Evolutionary conservation across 495 filamentous ascomycete species (phyloP).

Genomic region (Podospora appendiculata): DNA sequence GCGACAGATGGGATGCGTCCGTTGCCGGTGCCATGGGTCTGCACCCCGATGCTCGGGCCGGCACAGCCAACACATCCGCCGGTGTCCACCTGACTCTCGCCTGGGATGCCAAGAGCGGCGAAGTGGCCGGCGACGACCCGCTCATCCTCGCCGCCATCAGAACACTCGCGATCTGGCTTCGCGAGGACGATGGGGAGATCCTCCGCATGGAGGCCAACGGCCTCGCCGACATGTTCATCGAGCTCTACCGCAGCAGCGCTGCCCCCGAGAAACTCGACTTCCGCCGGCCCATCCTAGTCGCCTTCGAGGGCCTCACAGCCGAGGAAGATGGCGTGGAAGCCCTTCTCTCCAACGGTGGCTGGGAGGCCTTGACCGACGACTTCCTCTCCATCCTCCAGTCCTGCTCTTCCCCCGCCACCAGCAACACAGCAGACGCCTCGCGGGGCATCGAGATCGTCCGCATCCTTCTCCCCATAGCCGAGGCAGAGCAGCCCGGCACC

Average conservation of each 20-base stretch:
- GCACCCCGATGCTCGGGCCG: conserved; percentile 35
- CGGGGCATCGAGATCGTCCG: conserved; percentile 47
- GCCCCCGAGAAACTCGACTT: conserved; percentile 31
- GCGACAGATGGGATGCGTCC: conserved; percentile 56
- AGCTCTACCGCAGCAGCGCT: conserved; percentile 35
- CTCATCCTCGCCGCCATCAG: conserved; percentile 47
- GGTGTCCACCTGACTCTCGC: conserved; percentile 34
- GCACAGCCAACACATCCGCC: conserved; percentile 19
- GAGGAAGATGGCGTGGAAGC: conserved; percentile 35
- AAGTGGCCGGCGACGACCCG: conserved; percentile 26
- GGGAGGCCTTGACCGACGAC: conserved; percentile 39
- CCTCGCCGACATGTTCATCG: conserved; percentile 50
- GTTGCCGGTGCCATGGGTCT: conserved; percentile 46
- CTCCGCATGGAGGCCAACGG: conserved; percentile 46
- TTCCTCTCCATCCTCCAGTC: conserved; percentile 29
- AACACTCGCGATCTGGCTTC: conserved; percentile 51
- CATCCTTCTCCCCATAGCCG: conserved; percentile 37
- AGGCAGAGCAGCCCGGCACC: conserved; percentile 27
- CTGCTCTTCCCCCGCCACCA: conserved; percentile 2
- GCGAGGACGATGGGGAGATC: conserved; percentile 54
- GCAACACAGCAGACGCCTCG: conserved; percentile 16
- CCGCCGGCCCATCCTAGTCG: conserved; percentile 42
- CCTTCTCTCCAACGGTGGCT: conserved; percentile 39
- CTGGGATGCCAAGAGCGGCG: conserved; percentile 40
- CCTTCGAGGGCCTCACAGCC: conserved; percentile 43